A percentile compares a stretch with the other conserved stretches of the same genome.
phyloP scores from a whole-genome alignment of 2,329 filamentous ascomycete species.

The Colletotrichum sojae region DNA sequence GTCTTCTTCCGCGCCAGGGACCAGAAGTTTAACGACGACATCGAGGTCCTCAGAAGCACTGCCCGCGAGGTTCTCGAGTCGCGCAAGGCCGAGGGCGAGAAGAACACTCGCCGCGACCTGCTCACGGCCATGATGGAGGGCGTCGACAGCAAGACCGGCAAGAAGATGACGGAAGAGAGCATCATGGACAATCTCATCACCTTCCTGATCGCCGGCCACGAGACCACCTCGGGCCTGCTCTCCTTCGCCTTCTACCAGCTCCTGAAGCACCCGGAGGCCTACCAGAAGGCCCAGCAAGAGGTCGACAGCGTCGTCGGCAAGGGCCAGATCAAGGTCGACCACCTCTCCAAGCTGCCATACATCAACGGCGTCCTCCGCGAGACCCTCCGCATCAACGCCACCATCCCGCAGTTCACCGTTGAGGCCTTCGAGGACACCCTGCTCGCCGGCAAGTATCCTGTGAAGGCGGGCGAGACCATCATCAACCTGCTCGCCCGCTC shows the following conservation, averaged over 20 bases:
- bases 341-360: constrained; percentile 74
- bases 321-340: constrained; percentile 68
- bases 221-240: constrained; percentile 78
- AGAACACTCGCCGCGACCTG: constrained; percentile 68
- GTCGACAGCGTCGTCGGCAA: constrained; percentile 76
- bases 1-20: constrained; percentile 60
- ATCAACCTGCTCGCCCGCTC: constrained; percentile 61
- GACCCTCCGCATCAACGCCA: constrained; percentile 51
- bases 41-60: constrained; percentile 65
- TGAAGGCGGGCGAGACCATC: constrained; percentile 61
- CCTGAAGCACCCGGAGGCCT: constrained; percentile 72
- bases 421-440: constrained; percentile 58
- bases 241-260: constrained; percentile 77
- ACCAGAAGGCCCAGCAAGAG: constrained; percentile 75
- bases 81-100: constrained; percentile 63
- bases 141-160: constrained; percentile 74
- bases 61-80: constrained; percentile 71
- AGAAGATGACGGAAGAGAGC: constrained; percentile 69
- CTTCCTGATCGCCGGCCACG: constrained; percentile 77
- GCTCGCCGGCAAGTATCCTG: constrained; percentile 66
- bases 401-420: constrained; percentile 47
- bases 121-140: constrained; percentile 76
- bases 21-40: constrained; percentile 64
- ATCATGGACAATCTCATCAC: constrained; percentile 79
- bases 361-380: constrained; percentile 75